phyloP scores from a whole-genome alignment of 768 basidiomycete genomes.

The Peribolospora kevripleyi region DNA sequence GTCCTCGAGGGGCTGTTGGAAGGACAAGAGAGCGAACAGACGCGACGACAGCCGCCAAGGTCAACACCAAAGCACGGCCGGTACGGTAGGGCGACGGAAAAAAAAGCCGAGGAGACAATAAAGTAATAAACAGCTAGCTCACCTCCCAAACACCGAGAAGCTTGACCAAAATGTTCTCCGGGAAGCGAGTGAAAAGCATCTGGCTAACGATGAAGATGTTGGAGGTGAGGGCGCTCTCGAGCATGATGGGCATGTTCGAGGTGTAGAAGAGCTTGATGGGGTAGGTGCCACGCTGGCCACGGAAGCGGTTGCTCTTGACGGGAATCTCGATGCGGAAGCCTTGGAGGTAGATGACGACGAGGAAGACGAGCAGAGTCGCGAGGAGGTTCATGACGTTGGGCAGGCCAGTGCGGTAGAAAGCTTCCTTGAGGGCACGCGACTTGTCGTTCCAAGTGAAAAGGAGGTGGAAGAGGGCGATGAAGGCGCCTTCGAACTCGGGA shows the following conservation, averaged over 20 bases:
- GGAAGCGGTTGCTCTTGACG: constrained; percentile 84
- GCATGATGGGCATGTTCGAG: constrained; percentile 99
- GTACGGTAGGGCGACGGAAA: not conserved
- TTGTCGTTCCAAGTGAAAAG: constrained; percentile 98
- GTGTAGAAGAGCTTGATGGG: constrained; percentile 99
- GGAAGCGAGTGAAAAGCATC: constrained; percentile 83
- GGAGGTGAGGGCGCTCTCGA: constrained; percentile 71
- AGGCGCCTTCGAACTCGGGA: constrained; percentile 90
- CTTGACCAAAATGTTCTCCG: constrained; percentile 63
- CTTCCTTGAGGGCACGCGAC: constrained; percentile 82
- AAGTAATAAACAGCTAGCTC: constrained; percentile 11
- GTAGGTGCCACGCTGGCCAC: constrained; percentile 85
- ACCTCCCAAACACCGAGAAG: constrained; percentile 98
- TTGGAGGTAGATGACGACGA: constrained; percentile 89
- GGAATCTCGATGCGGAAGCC: constrained; percentile 98
- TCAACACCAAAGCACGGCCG: not conserved
- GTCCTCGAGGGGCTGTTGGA: constrained; percentile 60
- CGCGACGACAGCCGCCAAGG: not conserved
- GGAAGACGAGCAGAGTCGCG: constrained; percentile 75
- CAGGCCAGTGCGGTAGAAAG: constrained; percentile 89
- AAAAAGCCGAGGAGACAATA: not conserved
- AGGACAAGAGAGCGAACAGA: not conserved
- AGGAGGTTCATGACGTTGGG: constrained; percentile 97
- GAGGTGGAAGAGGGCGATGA: constrained; percentile 89
- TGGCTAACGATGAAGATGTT: constrained; percentile 92